Evolutionary conservation across 106 monocot genomes (phyloP).

Genomic region (Agapanthus africanus): DNA sequence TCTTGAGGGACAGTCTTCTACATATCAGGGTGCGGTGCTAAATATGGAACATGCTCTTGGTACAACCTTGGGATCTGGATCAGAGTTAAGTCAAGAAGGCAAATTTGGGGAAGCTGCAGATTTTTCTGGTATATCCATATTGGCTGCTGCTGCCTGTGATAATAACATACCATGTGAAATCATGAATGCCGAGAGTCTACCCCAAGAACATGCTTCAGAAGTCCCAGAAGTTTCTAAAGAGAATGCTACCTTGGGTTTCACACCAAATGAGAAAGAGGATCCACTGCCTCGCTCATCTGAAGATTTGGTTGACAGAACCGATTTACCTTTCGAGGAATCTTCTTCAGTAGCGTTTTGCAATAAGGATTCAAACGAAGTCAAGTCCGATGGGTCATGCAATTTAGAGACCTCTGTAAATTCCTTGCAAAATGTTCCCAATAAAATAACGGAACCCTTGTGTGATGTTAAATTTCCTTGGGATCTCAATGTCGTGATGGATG

Average conservation of each 20-base stretch:
- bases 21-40: neutral
- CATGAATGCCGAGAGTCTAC: conserved; percentile 10
- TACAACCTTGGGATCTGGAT: neutral
- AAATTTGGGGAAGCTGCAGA: conserved; percentile 26
- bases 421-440: conserved; percentile 7
- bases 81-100: neutral
- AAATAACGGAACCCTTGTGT: conserved; percentile 8
- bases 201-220: conserved; percentile 9
- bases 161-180: conserved; percentile 23
- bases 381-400: conserved; percentile 6
- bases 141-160: conserved; percentile 79
- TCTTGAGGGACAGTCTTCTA: neutral
- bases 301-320: conserved; percentile 13
- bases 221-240: conserved; percentile 13
- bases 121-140: conserved; percentile 92
- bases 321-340: conserved; percentile 12
- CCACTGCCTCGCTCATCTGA: neutral
- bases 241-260: neutral
- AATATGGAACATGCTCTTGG: conserved; percentile 13
- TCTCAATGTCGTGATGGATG: conserved; percentile 71
- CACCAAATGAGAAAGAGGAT: neutral
- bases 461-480: conserved; percentile 79
- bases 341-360: neutral
- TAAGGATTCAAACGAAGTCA: conserved; percentile 14
- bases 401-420: conserved; percentile 9